These are phyloP conservation scores for Pterocarpus macrocarpus DNA, from an alignment of 306 rosid species.

Conservation along the genomic window DNA sequence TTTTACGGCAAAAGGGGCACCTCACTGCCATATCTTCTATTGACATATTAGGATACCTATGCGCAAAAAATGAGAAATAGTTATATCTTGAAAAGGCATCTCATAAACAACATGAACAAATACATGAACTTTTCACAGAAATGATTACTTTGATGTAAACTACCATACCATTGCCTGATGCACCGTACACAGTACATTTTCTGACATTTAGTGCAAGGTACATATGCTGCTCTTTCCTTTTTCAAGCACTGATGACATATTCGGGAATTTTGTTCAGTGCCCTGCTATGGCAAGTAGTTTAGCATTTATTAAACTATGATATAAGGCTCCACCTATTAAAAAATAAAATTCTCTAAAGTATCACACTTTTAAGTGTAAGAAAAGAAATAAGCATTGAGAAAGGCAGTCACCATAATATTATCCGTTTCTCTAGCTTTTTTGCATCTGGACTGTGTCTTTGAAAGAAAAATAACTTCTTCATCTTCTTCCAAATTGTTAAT, in stretches of 20 bases:
- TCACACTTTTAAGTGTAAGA: not conserved
- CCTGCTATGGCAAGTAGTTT: constrained; percentile 45
- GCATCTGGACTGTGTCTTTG: constrained; percentile 44
- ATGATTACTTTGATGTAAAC: constrained; percentile 9
- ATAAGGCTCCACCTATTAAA: not conserved
- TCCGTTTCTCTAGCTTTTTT: constrained; percentile 37
- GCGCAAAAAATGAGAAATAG: constrained; percentile 28
- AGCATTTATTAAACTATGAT: not conserved
- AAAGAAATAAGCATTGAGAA: constrained; percentile 2
- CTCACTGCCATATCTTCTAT: constrained; percentile 45
- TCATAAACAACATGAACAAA: constrained; percentile 14
- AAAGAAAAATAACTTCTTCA: constrained; percentile 7
- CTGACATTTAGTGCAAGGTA: constrained; percentile 64
- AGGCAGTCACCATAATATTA: constrained; percentile 22
- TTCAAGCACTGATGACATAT: constrained; percentile 79
- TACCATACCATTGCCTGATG: constrained; percentile 64
- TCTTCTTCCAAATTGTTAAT: constrained; percentile 31
- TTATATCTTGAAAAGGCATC: not conserved
- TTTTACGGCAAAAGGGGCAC: constrained; percentile 71
- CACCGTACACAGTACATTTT: constrained; percentile 70
- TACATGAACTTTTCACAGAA: not conserved
- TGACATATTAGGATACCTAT: constrained; percentile 68
- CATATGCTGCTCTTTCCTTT: constrained; percentile 45
- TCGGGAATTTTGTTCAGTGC: not conserved
- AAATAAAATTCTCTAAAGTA: not conserved